A percentile compares a stretch with the other conserved stretches of the same genome.
phyloP scores from a whole-genome alignment of 805 yeast genomes.

The Starmerella kuoi region DNA sequence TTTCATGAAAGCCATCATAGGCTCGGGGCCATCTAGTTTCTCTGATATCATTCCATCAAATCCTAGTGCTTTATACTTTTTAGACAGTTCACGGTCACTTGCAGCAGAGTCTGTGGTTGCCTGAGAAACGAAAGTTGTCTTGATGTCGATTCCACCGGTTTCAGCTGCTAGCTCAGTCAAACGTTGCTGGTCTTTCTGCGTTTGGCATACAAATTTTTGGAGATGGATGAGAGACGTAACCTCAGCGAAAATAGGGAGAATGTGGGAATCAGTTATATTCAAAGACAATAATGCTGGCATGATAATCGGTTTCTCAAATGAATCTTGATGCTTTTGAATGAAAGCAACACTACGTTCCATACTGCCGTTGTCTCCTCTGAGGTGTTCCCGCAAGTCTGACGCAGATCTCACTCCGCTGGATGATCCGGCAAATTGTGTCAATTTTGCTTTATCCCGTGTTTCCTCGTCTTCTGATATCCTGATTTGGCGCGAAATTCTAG shows the following conservation, averaged over 20 bases:
- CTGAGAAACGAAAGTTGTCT: background rate
- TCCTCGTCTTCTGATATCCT: background rate
- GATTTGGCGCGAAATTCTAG: background rate
- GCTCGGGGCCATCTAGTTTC: slow-evolving; percentile 56
- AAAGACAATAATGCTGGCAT: slow-evolving; percentile 70
- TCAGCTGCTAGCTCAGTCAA: slow-evolving; percentile 37
- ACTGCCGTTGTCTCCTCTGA: slow-evolving; percentile 3
- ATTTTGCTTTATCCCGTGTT: background rate
- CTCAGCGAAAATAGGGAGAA: slow-evolving; percentile 47
- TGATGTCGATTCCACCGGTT: slow-evolving; percentile 22
- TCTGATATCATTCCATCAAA: slow-evolving; percentile 75
- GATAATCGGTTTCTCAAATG: slow-evolving; percentile 36
- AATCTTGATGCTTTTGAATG: background rate
- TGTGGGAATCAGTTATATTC: slow-evolving; percentile 37
- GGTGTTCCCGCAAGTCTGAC: background rate
- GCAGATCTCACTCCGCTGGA: background rate
- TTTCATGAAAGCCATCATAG: slow-evolving; percentile 38
- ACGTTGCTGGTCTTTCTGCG: slow-evolving; percentile 38
- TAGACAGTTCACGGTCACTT: slow-evolving; percentile 28
- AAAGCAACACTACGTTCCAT: slow-evolving; percentile 1
- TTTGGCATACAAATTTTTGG: slow-evolving; percentile 51
- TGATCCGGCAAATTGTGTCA: too few species aligned
- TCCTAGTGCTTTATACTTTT: slow-evolving; percentile 39
- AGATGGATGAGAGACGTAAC: slow-evolving; percentile 43
- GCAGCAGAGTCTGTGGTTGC: slow-evolving; percentile 37